Evolutionary conservation across 441 rosid genomes (phyloP).

Genomic region (Eutrema salsugineum): DNA sequence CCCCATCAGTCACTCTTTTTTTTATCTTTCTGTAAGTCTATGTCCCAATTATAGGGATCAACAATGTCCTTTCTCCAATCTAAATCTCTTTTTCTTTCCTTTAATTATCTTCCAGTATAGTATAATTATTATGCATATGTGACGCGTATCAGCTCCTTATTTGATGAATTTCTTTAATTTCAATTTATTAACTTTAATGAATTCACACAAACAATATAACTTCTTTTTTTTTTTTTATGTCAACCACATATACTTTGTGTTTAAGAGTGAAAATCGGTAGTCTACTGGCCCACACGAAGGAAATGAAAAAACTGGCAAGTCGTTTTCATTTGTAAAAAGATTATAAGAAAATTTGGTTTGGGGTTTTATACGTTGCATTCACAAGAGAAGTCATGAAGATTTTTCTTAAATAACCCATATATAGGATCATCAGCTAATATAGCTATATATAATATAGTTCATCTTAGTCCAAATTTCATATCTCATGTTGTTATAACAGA

Average conservation of each 20-base stretch:
- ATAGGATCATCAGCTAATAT: background rate
- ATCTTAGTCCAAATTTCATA: background rate
- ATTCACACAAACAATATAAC: background rate
- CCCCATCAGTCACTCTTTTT: constrained; percentile 1
- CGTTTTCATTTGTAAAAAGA: background rate
- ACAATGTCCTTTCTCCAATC: constrained; percentile 16
- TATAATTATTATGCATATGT: background rate
- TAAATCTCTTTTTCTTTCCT: background rate
- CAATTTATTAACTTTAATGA: background rate
- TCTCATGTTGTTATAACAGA: background rate
- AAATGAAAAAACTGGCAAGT: background rate
- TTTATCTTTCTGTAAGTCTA: background rate
- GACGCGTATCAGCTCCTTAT: background rate
- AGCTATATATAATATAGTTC: too few species aligned
- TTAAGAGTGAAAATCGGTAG: background rate
- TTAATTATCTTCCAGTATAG: constrained; percentile 4
- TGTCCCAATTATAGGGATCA: constrained; percentile 29
- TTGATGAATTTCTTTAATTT: background rate
- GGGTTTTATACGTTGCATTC: background rate
- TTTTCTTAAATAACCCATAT: background rate
- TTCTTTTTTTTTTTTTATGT: background rate
- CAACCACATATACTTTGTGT: background rate
- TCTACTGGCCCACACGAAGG: background rate
- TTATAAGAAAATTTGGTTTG: background rate
- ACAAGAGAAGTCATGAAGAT: background rate